These are phyloP conservation scores for Chlamydomonas applanata DNA, from an alignment of 139 green algal species.

Conservation along the genomic window DNA sequence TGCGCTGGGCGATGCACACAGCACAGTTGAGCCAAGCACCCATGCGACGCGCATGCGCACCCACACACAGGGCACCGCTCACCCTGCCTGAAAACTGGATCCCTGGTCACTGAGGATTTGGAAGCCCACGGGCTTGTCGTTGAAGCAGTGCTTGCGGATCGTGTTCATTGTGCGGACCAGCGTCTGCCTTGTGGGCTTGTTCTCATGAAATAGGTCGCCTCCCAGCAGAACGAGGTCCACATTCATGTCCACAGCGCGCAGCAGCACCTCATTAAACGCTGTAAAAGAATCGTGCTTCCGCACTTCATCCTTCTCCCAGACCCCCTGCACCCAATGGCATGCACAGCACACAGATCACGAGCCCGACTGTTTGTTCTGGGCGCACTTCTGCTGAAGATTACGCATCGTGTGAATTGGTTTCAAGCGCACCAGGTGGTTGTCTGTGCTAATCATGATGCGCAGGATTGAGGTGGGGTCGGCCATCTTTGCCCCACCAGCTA, in stretches of 20 bases:
- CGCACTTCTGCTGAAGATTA: not conserved
- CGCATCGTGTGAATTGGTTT: not conserved
- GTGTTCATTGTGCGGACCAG: slow-evolving; percentile 82
- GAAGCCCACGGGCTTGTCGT: slow-evolving; percentile 66
- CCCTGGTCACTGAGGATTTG: slow-evolving; percentile 80
- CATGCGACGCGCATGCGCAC: not conserved
- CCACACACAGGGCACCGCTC: not conserved
- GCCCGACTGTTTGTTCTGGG: not conserved
- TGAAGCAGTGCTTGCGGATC: slow-evolving; percentile 82
- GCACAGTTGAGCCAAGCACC: not conserved
- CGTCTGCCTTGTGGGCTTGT: slow-evolving; percentile 81
- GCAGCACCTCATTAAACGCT: slow-evolving; percentile 91
- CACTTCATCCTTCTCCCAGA: slow-evolving; percentile 92
- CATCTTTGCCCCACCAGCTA: too few relatives aligned
- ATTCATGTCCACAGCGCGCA: slow-evolving; percentile 24
- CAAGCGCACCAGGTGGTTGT: slow-evolving; percentile 90
- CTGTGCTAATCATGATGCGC: slow-evolving; percentile 87
- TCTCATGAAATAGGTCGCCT: slow-evolving; percentile 98
- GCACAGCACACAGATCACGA: not conserved
- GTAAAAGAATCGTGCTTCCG: slow-evolving; percentile 91
- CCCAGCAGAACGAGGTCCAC: slow-evolving; percentile 93
- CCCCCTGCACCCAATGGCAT: too few relatives aligned
- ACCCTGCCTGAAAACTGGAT: slow-evolving; percentile 81
- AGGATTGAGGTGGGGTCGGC: slow-evolving; percentile 49
- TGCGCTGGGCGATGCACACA: not conserved